Conservation (phyloP, 768 basidiomycete species). For the Fomitopsis serialis region DNA sequence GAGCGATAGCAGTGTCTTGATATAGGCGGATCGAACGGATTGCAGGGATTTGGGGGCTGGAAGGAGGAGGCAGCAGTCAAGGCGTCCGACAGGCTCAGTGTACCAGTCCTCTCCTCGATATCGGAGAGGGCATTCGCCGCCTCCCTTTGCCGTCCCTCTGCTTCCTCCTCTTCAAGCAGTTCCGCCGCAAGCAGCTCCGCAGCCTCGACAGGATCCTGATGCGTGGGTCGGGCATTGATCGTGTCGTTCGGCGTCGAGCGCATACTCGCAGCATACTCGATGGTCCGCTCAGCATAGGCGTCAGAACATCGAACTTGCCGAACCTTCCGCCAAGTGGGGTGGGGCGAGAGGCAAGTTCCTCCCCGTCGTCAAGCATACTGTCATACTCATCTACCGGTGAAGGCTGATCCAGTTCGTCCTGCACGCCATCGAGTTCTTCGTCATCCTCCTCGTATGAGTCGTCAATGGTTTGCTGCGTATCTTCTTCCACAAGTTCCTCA, state of each 20-base stretch:
- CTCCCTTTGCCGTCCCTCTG: constrained; percentile 16
- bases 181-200: constrained; percentile 50
- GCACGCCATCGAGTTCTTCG: constrained; percentile 14
- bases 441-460: constrained; percentile 19
- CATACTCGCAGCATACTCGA: constrained; percentile 73
- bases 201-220: constrained; percentile 29
- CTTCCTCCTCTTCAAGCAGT: constrained; percentile 26
- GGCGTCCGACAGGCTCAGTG: constrained; percentile 60
- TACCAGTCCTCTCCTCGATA: constrained; percentile 57
- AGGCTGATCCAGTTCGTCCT: background rate
- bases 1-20: constrained; percentile 58
- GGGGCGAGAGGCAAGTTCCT: constrained; percentile 18
- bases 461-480: background rate
- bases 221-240: constrained; percentile 18
- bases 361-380: constrained; percentile 14
- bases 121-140: constrained; percentile 1
- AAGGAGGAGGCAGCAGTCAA: constrained; percentile 58
- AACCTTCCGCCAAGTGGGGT: constrained; percentile 70
- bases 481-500: constrained; percentile 25
- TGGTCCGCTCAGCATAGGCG: constrained; percentile 95
- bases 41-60: constrained; percentile 81
- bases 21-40: constrained; percentile 66
- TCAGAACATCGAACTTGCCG: constrained; percentile 89
- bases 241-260: constrained; percentile 29
- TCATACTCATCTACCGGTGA: constrained; percentile 5